Conservation (phyloP, 345 rosid genomes). For the Salix caprea region DNA sequence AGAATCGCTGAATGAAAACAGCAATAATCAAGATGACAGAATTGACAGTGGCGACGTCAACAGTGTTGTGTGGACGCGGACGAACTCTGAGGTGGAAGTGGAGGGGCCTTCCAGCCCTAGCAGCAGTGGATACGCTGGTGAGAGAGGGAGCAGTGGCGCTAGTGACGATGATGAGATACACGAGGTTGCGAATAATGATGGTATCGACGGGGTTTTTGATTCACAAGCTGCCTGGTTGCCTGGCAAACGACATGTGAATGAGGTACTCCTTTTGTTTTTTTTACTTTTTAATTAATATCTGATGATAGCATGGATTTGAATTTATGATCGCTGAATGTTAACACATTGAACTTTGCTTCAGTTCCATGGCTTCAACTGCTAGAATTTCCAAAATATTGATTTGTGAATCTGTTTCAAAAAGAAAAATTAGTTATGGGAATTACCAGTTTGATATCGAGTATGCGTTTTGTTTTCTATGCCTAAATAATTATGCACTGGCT, state of each 20-base stretch:
- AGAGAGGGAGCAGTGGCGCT: constrained; percentile 78
- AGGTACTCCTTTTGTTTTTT: constrained; percentile 40
- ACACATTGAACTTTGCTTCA: neutral
- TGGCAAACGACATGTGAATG: constrained; percentile 78
- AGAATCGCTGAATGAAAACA: constrained; percentile 6
- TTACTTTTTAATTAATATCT: neutral
- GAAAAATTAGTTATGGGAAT: neutral
- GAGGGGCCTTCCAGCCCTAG: constrained; percentile 68
- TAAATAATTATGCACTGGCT: neutral
- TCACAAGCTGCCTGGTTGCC: constrained; percentile 60
- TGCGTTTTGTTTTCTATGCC: neutral
- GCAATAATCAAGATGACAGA: neutral
- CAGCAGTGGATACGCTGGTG: constrained; percentile 93
- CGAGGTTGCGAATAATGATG: constrained; percentile 39
- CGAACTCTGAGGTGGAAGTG: constrained; percentile 52
- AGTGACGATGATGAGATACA: constrained; percentile 58
- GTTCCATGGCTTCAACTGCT: neutral
- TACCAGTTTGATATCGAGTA: neutral
- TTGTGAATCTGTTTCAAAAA: neutral
- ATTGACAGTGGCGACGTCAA: constrained; percentile 8
- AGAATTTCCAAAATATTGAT: neutral
- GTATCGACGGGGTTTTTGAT: constrained; percentile 30
- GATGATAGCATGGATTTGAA: neutral
- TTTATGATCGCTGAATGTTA: neutral
- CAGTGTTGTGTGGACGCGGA: constrained; percentile 30